phyloP scores from a whole-genome alignment of 495 filamentous ascomycete species.

The Lasiosphaeriaceae sp. region DNA sequence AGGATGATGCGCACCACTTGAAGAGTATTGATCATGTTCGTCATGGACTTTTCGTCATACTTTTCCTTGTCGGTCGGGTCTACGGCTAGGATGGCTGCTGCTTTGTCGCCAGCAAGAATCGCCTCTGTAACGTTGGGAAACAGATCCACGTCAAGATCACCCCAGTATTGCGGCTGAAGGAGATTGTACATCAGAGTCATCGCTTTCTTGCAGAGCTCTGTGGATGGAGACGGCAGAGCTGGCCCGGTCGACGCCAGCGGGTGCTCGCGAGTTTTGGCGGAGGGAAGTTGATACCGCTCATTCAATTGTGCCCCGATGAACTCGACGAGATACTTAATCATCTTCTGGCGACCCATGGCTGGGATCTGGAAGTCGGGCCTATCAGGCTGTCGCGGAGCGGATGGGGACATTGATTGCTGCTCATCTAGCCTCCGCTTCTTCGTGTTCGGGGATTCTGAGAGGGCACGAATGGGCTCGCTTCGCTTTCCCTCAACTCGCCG shows the following conservation, averaged over 20 bases:
- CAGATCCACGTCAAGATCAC: slow-evolving; percentile 84
- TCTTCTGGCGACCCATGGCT: slow-evolving; percentile 59
- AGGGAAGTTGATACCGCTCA: slow-evolving; percentile 73
- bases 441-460: slow-evolving; percentile 65
- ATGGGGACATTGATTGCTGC: slow-evolving; percentile 40
- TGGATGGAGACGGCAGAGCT: slow-evolving; percentile 47
- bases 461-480: slow-evolving; percentile 37
- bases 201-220: slow-evolving; percentile 81
- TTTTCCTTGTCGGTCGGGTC: slow-evolving; percentile 83
- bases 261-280: slow-evolving; percentile 59
- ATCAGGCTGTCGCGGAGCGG: slow-evolving; percentile 49
- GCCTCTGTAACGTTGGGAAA: slow-evolving; percentile 86
- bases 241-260: slow-evolving; percentile 39
- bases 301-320: slow-evolving; percentile 81
- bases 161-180: slow-evolving; percentile 85
- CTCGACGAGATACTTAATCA: slow-evolving; percentile 89
- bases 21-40: slow-evolving; percentile 84
- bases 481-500: slow-evolving; percentile 59
- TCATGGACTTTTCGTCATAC: slow-evolving; percentile 74
- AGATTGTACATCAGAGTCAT: slow-evolving; percentile 79
- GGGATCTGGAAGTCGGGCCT: slow-evolving; percentile 67
- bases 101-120: slow-evolving; percentile 68
- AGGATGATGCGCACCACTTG: slow-evolving; percentile 86
- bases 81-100: slow-evolving; percentile 65
- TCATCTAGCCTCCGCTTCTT: slow-evolving; percentile 75